Evolutionary conservation across 148 eudicot species (phyloP).

Genomic region (Nepenthes mirabilis): DNA sequence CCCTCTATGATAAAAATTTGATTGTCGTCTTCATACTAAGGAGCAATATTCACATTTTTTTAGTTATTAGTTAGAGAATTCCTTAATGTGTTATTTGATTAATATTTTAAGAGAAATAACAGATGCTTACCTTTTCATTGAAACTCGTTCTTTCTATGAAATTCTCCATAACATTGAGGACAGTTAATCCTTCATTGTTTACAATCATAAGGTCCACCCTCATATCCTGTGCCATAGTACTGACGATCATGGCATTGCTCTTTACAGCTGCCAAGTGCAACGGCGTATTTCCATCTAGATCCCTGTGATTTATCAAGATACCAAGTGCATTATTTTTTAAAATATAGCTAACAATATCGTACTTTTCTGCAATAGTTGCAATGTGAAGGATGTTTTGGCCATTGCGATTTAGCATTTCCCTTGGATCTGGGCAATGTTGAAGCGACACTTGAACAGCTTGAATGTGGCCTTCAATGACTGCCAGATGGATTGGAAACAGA

Average conservation of each 20-base stretch:
- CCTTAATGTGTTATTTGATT: too few species aligned
- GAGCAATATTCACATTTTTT: too few species aligned
- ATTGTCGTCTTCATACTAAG: too few species aligned
- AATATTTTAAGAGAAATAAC: too few species aligned
- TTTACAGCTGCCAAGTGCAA: not conserved
- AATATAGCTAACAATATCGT: not conserved
- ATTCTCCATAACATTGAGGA: not conserved
- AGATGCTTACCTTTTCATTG: too few species aligned
- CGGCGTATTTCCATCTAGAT: not conserved
- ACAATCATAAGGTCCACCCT: slow-evolving; percentile 2
- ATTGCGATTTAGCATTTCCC: slow-evolving; percentile 13
- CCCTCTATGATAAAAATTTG: too few species aligned
- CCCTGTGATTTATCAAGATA: not conserved
- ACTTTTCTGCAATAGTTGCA: slow-evolving; percentile 11
- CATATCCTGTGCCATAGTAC: slow-evolving; percentile 9
- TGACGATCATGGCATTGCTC: slow-evolving; percentile 2
- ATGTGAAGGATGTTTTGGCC: slow-evolving; percentile 18
- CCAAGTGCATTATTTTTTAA: not conserved
- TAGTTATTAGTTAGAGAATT: too few species aligned
- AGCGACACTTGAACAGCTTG: slow-evolving; percentile 7
- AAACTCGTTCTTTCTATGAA: not conserved
- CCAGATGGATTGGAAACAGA: slow-evolving; percentile 17
- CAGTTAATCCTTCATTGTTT: not conserved
- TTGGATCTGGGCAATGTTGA: slow-evolving; percentile 11
- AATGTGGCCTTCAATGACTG: not conserved